phyloP scores from a whole-genome alignment of 2,329 filamentous ascomycete species.

The Colletotrichum chlorophyti region DNA sequence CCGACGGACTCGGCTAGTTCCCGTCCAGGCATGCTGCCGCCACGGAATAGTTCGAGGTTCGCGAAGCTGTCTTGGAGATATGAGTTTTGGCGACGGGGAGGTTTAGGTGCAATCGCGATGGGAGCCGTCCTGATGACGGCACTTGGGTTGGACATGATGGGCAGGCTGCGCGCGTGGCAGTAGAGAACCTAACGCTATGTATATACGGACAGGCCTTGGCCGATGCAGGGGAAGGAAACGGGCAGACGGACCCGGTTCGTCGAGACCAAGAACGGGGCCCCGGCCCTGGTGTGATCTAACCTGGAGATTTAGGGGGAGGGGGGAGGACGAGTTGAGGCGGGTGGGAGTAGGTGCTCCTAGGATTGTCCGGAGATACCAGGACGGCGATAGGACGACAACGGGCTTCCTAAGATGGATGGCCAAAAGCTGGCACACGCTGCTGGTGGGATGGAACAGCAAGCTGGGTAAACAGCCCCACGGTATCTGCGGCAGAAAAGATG shows the following conservation, averaged over 20 bases:
- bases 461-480: slow-evolving; percentile 21
- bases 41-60: slow-evolving; percentile 53
- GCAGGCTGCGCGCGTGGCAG: slow-evolving; percentile 33
- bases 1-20: slow-evolving; percentile 57
- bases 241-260: slow-evolving; percentile 30
- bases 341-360: slow-evolving; percentile 16
- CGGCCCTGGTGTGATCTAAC: slow-evolving; percentile 18
- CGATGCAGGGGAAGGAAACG: slow-evolving; percentile 34
- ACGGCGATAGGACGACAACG: slow-evolving; percentile 24
- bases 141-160: slow-evolving; percentile 60
- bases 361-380: slow-evolving; percentile 18
- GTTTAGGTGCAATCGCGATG: slow-evolving; percentile 71
- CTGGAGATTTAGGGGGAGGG: slow-evolving; percentile 17
- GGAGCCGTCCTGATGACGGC: slow-evolving; percentile 66
- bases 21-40: slow-evolving; percentile 58
- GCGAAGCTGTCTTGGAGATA: slow-evolving; percentile 54
- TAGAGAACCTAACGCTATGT: slow-evolving; percentile 27
- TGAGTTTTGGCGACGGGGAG: slow-evolving; percentile 50
- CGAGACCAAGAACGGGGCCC: slow-evolving; percentile 30
- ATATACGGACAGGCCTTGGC: slow-evolving; percentile 35
- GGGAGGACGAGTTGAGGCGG: slow-evolving; percentile 13
- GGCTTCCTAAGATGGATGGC: slow-evolving; percentile 12
- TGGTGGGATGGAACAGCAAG: slow-evolving; percentile 14
- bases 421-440: slow-evolving; percentile 11
- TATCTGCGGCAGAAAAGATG: slow-evolving; percentile 13